Base-by-base conservation (phyloP, 2,329 filamentous ascomycete genomes). In the Diaporthe citrichinensis region DNA sequence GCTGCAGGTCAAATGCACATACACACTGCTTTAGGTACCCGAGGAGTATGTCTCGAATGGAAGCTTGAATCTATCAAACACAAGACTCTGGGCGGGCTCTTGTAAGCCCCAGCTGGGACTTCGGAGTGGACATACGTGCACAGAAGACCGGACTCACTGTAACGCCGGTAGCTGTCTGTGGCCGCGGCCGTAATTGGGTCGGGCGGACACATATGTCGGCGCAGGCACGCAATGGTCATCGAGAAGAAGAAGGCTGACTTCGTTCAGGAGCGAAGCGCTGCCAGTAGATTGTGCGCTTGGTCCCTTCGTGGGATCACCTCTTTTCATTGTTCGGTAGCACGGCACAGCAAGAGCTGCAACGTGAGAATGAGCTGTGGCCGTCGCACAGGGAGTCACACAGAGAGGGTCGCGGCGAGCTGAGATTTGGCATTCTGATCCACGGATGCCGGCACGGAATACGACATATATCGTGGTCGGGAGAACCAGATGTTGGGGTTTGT, bases 361-460 rank as follows among this genome's bases (percentile, higher is more conserved):
- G 20, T 49, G 39, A 69, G 25, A 68, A 53, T 31, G 28, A 25
- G 57, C 39, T 46, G 57, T 58, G 58, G 31, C 53, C 57, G 69
- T 73, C 36, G 39, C 34, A 59, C 49, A 59, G 31, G 73, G 51
- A 25, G 53, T 44, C 46, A 23, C 58, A 62, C 57, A 36, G 28
- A 46, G 51, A 73, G 62, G 59, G 72, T 34, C 71, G 71, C 59
- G 44, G n/a, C 36, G 49, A 68, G 55, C 41, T 74, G 72, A 61
- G 57, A 72, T 68, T 68, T 74, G 72, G 57, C 57, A 34, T 76
- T 58, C 49, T 76, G 62, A 71, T 76, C 25, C 65, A 76, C 74
- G 74, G 72, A 67, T 76, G 67, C 72, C 72, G 74, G 74, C 53
- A 69, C 74, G 74, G 74, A 68, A 59, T 36, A 51, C 74, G 67